Base-by-base conservation (phyloP, 2,329 filamentous ascomycete species). In the Colletotrichum sp. region DNA sequence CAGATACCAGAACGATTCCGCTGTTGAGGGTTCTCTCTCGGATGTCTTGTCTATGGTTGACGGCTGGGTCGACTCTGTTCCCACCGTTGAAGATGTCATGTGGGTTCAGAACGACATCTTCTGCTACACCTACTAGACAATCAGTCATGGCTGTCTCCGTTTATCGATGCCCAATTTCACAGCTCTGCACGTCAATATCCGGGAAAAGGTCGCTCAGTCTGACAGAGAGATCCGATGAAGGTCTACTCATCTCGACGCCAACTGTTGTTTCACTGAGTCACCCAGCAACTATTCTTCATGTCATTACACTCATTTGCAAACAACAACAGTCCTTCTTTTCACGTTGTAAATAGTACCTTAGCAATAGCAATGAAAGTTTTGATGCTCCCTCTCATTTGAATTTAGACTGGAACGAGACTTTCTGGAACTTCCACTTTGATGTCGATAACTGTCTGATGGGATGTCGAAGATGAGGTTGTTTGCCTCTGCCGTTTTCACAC, bases 191-290 rank as follows among this genome's bases (percentile, higher is more conserved):
- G 38, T n/a, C 18, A 43, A 7, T 0, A n/a, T 43, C 38, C 3
- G 38, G 38, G 0, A 6, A 6, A 4, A 43, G 18, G 38, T n/a
- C 18, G 0, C 38, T 43, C 18, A 0, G 38, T 43, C 38, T 0
- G 3, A 43, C 38, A 43, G 8, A 43, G 15, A 38, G 8, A 18
- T 38, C 4, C 15, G 8, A 5, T 18, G 36, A 18, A 8, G 5
- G 2, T 18, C 16, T 18, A 38, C 36, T 38, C 8, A 1, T 18
- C 1, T 38, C 1, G 6, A 43, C 18, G 2, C 38, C 38, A 43
- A n/a, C 38, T n/a, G 1, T 43, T 43, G 18, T 43, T n/a, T 0
- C 1, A 43, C 38, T 43, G 38, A 43, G 5, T 1, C 5, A n/a
- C 18, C 18, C 18, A n/a, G 38, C 9, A 43, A 43, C 18, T 43